phyloP scores from a whole-genome alignment of 306 rosid genomes.

The Purshia tridentata region DNA sequence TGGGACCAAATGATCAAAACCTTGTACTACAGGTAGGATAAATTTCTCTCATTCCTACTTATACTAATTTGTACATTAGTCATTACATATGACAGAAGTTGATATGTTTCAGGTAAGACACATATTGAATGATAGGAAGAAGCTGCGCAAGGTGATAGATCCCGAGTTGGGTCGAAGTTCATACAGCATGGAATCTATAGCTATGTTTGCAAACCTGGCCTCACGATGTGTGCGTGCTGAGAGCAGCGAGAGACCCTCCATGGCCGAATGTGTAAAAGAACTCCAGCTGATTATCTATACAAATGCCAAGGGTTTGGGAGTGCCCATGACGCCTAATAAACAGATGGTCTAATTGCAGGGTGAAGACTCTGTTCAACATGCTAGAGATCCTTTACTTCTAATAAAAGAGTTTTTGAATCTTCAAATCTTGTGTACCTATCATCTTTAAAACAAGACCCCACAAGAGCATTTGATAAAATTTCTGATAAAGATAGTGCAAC shows the following conservation, averaged over 20 bases:
- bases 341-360: background rate
- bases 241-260: constrained; percentile 79
- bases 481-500: constrained; percentile 20
- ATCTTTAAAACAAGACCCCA: constrained; percentile 25
- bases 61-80: background rate
- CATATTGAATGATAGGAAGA: constrained; percentile 76
- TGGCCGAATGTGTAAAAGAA: constrained; percentile 79
- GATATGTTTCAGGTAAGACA: constrained; percentile 56
- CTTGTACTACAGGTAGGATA: constrained; percentile 80
- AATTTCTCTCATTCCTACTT: constrained; percentile 1
- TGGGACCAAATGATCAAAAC: constrained; percentile 89
- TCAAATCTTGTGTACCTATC: constrained; percentile 17
- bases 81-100: background rate
- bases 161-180: constrained; percentile 74
- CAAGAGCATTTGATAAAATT: constrained; percentile 26
- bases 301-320: constrained; percentile 67
- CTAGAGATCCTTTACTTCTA: constrained; percentile 24
- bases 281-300: constrained; percentile 66
- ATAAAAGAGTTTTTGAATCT: constrained; percentile 24
- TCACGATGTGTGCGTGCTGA: constrained; percentile 82
- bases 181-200: constrained; percentile 72
- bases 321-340: constrained; percentile 33
- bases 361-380: constrained; percentile 19
- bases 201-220: constrained; percentile 89
- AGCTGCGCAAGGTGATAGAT: constrained; percentile 79